These are phyloP conservation scores for Macrophomina phaseolina DNA, from an alignment of 2,329 filamentous ascomycete genomes.

Conservation along the genomic window DNA sequence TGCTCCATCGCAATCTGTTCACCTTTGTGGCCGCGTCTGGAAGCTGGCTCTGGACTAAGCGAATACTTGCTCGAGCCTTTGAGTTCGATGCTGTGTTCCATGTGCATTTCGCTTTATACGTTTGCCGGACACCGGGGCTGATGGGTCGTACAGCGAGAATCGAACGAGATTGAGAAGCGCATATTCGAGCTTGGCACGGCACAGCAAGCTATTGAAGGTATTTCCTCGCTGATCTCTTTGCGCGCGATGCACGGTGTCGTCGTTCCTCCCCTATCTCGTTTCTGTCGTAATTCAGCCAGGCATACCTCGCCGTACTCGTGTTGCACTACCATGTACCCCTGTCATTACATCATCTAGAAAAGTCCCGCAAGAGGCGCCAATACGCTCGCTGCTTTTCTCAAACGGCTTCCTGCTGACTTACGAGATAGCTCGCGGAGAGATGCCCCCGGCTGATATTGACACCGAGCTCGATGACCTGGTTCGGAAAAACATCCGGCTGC, in stretches of 20 bases:
- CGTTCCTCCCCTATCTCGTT: background rate
- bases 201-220: slow-evolving; percentile 26
- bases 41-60: background rate
- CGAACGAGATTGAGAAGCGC: slow-evolving; percentile 27
- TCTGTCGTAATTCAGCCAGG: background rate
- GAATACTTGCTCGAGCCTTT: background rate
- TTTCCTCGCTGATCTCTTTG: background rate
- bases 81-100: background rate
- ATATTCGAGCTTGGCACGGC: slow-evolving; percentile 26
- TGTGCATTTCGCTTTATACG: background rate
- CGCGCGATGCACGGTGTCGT: too few relatives aligned
- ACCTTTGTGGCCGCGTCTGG: background rate
- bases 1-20: background rate
- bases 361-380: background rate
- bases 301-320: background rate
- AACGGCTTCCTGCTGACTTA: slow-evolving; percentile 13
- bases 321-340: too few relatives aligned
- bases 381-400: background rate
- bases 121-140: background rate
- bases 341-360: background rate
- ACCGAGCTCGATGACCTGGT: slow-evolving; percentile 53
- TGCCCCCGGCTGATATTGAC: slow-evolving; percentile 48
- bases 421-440: slow-evolving; percentile 41
- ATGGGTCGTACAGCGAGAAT: slow-evolving; percentile 18
- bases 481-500: slow-evolving; percentile 55